Conservation (phyloP, 306 rosid genomes). For the Glycine latifolia region DNA sequence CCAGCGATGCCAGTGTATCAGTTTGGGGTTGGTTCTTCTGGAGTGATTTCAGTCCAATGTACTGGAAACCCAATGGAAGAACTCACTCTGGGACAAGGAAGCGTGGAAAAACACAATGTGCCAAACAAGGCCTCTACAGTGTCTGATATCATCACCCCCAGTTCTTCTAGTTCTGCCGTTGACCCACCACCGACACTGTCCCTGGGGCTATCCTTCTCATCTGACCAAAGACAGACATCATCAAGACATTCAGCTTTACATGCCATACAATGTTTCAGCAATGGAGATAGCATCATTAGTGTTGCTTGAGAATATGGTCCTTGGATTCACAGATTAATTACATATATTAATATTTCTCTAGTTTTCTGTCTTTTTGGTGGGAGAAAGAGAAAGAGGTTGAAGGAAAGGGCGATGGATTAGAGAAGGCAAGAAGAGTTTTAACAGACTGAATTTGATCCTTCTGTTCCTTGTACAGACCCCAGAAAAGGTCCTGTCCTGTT, state of each 20-base stretch:
- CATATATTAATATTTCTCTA: slow-evolving; percentile 38
- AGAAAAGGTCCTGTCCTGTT: slow-evolving; percentile 61
- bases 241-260: slow-evolving; percentile 72
- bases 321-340: slow-evolving; percentile 43
- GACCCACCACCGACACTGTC: slow-evolving; percentile 71
- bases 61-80: slow-evolving; percentile 61
- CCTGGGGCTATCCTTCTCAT: slow-evolving; percentile 77
- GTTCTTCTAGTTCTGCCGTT: slow-evolving; percentile 51
- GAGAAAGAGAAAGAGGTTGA: slow-evolving; percentile 37
- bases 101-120: slow-evolving; percentile 42
- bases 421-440: slow-evolving; percentile 42
- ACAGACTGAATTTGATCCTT: slow-evolving; percentile 58
- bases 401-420: slow-evolving; percentile 54
- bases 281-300: slow-evolving; percentile 75
- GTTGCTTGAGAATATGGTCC: slow-evolving; percentile 64
- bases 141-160: slow-evolving; percentile 52
- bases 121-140: slow-evolving; percentile 45
- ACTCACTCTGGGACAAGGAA: slow-evolving; percentile 62
- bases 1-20: slow-evolving; percentile 60
- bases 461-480: slow-evolving; percentile 75
- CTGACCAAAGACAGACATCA: slow-evolving; percentile 65
- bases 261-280: slow-evolving; percentile 64
- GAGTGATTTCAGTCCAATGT: slow-evolving; percentile 50
- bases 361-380: slow-evolving; percentile 46
- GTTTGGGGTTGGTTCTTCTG: slow-evolving; percentile 53